Base-by-base conservation (phyloP, 179 eudicot species). In the Drosera spatulata region DNA sequence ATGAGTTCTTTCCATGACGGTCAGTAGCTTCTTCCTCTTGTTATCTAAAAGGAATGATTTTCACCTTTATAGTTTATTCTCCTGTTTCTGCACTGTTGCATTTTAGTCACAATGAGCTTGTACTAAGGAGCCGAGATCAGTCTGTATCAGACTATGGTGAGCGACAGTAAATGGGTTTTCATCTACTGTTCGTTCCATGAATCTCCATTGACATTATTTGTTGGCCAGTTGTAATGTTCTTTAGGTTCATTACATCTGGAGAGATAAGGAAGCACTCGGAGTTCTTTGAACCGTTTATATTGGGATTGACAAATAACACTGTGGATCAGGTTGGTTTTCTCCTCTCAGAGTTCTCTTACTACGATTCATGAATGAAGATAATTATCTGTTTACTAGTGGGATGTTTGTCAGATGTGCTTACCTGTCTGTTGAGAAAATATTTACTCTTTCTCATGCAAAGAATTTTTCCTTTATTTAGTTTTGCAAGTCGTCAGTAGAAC, bases 401-500 rank as follows among this genome's bases (percentile, higher is more conserved):
- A 22, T 22, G 33, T 22, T 22, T 22, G 33, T 22, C 33, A 22
- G 33, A 22, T 22, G 33, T 22, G 33, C 33, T 22, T 22, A 22
- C 33, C 33, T 22, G 33, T 22, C 33, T 22, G 33, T 22, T 22
- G 33, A 22, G 33, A 22, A 22, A 22, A 22, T 22, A 22, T 22
- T 22, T 22, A 44, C 47, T 55, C 33, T 10, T 46, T 15, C 48
- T 52, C 49, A 62, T 55, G 13, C 60, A 11, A n/a, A 22, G 44
- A 4, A 44, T 50, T 9, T 8, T 56, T 55, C 11, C 33, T 22
- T 22, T 63, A 39, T 53, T 61, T 63, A 91, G 96, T 91, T 91
- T 70, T 91, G 98, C 82, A 91, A 91, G 82, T 77, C 96, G 55
- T 82, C 96, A 5, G 98, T 91, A 77, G 98, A 91, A 61, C 98